These are phyloP conservation scores for Retiboletus flavoniger DNA, from an alignment of 1,284 basidiomycete genomes.

Conservation along the genomic window DNA sequence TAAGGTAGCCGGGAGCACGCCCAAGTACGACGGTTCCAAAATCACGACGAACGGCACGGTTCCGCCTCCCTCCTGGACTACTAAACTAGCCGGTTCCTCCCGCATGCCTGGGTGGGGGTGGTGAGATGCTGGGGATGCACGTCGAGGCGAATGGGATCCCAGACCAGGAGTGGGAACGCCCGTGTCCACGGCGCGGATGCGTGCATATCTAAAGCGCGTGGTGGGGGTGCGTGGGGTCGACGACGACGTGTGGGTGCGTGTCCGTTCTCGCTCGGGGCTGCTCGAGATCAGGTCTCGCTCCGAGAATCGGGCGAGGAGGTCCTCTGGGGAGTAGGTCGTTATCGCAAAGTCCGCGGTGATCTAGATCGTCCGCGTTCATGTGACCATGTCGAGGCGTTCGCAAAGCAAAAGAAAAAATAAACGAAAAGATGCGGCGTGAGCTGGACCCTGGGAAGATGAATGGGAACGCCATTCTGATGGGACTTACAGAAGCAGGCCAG, in stretches of 20 bases:
- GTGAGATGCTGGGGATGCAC: neutral
- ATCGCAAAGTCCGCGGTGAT: slow-evolving; percentile 46
- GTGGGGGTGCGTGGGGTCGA: slow-evolving; percentile 12
- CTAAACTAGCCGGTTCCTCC: neutral
- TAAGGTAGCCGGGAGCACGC: slow-evolving; percentile 57
- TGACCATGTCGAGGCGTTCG: no score
- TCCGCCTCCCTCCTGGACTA: slow-evolving; percentile 1
- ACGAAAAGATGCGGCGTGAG: neutral
- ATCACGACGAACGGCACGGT: slow-evolving; percentile 49
- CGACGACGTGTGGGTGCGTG: slow-evolving; percentile 9
- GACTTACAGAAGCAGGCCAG: slow-evolving; percentile 64
- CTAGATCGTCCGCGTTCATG: neutral
- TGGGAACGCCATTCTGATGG: neutral
- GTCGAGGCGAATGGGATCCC: slow-evolving; percentile 1
- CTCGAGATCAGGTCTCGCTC: slow-evolving; percentile 8
- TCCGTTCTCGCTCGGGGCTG: neutral
- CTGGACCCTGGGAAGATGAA: neutral
- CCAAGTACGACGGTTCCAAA: slow-evolving; percentile 58
- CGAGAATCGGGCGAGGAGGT: slow-evolving; percentile 20
- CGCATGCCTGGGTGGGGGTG: neutral
- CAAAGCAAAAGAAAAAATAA: neutral
- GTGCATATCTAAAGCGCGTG: slow-evolving; percentile 50
- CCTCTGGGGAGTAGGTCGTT: slow-evolving; percentile 37
- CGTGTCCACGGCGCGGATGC: slow-evolving; percentile 50
- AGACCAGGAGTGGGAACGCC: slow-evolving; percentile 47